These are phyloP conservation scores for Pseudozyma thailandica DNA, from an alignment of 1,284 basidiomycete species.

Conservation along the genomic window DNA sequence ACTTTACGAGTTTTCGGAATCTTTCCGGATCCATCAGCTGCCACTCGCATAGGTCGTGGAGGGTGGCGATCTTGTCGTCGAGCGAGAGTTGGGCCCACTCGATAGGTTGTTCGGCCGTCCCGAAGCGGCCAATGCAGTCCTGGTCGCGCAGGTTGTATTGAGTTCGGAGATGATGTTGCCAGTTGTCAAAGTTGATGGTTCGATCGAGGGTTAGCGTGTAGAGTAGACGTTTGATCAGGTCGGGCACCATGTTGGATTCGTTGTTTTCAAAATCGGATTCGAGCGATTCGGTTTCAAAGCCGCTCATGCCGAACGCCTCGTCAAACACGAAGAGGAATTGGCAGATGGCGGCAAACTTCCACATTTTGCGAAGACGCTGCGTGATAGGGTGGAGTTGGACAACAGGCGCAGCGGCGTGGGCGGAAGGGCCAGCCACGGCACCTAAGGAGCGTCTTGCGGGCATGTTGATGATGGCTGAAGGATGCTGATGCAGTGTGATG, in stretches of 20 bases:
- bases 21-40: constrained; percentile 71
- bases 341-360: constrained; percentile 66
- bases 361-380: constrained; percentile 53
- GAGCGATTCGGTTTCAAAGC: constrained; percentile 66
- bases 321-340: constrained; percentile 67
- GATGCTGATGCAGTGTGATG: not conserved
- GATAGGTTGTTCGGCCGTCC: constrained; percentile 55
- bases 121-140: constrained; percentile 37
- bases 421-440: constrained; percentile 41
- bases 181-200: constrained; percentile 67
- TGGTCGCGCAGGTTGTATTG: constrained; percentile 51
- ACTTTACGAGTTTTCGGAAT: constrained; percentile 71
- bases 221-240: constrained; percentile 70
- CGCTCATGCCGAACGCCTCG: constrained; percentile 64
- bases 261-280: constrained; percentile 71
- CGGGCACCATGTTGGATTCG: constrained; percentile 69
- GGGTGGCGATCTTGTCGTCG: constrained; percentile 69
- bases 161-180: constrained; percentile 49
- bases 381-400: constrained; percentile 50
- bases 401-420: constrained; percentile 16
- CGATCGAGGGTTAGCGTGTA: constrained; percentile 71
- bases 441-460: constrained; percentile 35
- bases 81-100: constrained; percentile 70
- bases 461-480: constrained; percentile 8
- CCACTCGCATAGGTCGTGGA: constrained; percentile 71